Evolutionary conservation across 352 stramenopile genomes (phyloP).

Genomic region (Globisporangium ultimum): DNA sequence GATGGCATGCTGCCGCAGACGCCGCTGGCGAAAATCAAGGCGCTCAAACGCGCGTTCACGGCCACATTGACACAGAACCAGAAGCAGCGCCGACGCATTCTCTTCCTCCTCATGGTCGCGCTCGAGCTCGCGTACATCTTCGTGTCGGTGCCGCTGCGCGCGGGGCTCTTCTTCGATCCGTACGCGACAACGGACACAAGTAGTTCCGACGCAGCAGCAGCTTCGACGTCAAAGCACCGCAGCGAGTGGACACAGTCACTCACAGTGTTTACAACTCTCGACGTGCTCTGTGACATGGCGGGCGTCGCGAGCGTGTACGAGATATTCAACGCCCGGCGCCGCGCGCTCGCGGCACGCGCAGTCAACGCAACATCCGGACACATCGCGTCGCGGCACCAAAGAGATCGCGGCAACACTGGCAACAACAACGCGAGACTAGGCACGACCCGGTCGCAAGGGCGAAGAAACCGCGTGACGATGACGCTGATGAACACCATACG

Average conservation of each 20-base stretch:
- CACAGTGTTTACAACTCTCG: conserved; percentile 41
- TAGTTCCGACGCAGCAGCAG: no score
- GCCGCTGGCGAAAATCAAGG: not conserved
- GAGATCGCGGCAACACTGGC: not conserved
- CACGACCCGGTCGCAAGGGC: not conserved
- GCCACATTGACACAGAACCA: conserved; percentile 1
- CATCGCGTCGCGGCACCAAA: conserved; percentile 20
- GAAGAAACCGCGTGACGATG: conserved; percentile 7
- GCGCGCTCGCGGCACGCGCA: conserved; percentile 37
- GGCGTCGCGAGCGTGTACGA: conserved; percentile 42
- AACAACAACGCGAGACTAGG: no score
- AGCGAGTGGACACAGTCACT: conserved; percentile 41
- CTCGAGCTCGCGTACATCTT: conserved; percentile 38
- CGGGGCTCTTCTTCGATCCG: conserved; percentile 42
- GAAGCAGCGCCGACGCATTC: conserved; percentile 14
- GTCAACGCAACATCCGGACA: conserved; percentile 14
- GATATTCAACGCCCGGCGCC: conserved; percentile 40
- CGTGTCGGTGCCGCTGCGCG: conserved; percentile 32
- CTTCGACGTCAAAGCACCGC: no score
- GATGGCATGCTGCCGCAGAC: not conserved
- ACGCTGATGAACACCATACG: conserved; percentile 21
- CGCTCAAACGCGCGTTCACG: conserved; percentile 1
- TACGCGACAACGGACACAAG: conserved; percentile 4
- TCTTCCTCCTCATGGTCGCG: conserved; percentile 20
- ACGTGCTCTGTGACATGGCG: conserved; percentile 47